A percentile compares a stretch with the other conserved stretches of the same genome.
These are phyloP conservation scores for Mycosarcoma mackinlayi DNA, from an alignment of 1,284 basidiomycete species.

Conservation along the genomic window DNA sequence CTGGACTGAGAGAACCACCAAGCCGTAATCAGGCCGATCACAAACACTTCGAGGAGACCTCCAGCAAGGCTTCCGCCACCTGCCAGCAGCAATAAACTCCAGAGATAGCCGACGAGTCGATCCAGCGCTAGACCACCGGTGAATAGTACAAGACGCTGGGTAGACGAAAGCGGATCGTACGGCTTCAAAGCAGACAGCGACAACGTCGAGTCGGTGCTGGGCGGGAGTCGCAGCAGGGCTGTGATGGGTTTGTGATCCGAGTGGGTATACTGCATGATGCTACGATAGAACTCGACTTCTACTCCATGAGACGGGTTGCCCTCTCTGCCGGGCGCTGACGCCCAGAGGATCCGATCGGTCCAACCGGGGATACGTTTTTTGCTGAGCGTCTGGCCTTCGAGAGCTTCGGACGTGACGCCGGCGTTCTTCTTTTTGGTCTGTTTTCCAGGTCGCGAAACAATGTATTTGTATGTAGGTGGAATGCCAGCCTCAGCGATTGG, in stretches of 20 bases:
- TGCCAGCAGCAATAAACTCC: conserved; percentile 78
- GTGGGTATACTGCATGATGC: conserved; percentile 64
- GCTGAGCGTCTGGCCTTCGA: conserved; percentile 69
- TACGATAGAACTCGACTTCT: conserved; percentile 64
- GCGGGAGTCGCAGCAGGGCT: conserved; percentile 61
- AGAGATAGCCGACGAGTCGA: conserved; percentile 77
- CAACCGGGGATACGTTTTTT: conserved; percentile 85
- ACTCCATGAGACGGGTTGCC: conserved; percentile 40
- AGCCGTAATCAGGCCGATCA: conserved; percentile 46
- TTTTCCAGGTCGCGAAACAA: conserved; percentile 34
- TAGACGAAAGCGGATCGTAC: conserved; percentile 20
- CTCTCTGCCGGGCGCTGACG: conserved; percentile 62
- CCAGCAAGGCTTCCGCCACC: conserved; percentile 76
- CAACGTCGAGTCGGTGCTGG: conserved; percentile 70
- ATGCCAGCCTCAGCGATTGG: conserved; percentile 41
- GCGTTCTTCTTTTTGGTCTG: conserved; percentile 40
- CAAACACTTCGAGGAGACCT: conserved; percentile 50
- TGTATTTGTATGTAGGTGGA: conserved; percentile 67
- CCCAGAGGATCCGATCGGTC: conserved; percentile 93
- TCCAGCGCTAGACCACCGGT: conserved; percentile 75
- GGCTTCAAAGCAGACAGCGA: conserved; percentile 71
- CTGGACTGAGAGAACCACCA: conserved; percentile 54
- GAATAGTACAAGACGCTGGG: conserved; percentile 51
- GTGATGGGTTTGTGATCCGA: conserved; percentile 69
- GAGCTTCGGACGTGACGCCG: conserved; percentile 33